Evolutionary conservation across 257 asterid species (phyloP).

Genomic region (Solanum chmielewskii): DNA sequence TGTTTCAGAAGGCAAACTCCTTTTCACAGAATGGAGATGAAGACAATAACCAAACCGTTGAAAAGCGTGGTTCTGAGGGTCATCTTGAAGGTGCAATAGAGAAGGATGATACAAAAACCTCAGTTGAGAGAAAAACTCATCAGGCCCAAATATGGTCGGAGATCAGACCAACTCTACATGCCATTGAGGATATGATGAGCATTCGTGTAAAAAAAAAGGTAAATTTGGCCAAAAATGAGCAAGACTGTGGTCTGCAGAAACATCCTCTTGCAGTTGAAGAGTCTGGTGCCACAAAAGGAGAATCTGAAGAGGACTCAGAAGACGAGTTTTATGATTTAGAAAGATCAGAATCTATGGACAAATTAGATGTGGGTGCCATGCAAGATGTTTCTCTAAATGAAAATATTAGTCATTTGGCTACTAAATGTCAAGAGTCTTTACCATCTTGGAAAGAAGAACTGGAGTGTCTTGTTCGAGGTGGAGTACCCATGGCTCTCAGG

Average conservation of each 20-base stretch:
- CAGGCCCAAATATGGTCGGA: conserved; percentile 61
- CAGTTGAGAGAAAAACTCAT: conserved; percentile 28
- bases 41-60: neutral
- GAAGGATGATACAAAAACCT: conserved; percentile 20
- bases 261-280: neutral
- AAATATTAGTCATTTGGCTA: conserved; percentile 12
- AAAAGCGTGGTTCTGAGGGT: neutral
- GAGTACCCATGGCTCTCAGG: conserved; percentile 88
- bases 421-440: conserved; percentile 20
- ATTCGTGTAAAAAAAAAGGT: conserved; percentile 44
- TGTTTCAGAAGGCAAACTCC: conserved; percentile 14
- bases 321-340: conserved; percentile 91
- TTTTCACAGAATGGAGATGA: conserved; percentile 12
- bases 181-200: conserved; percentile 75
- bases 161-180: conserved; percentile 55
- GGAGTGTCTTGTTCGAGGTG: conserved; percentile 84
- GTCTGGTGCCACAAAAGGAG: conserved; percentile 11
- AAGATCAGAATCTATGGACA: conserved; percentile 55
- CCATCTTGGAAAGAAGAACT: conserved; percentile 67
- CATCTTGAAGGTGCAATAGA: conserved; percentile 7
- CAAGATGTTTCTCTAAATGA: conserved; percentile 34
- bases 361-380: conserved; percentile 15
- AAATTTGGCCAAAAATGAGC: conserved; percentile 18
- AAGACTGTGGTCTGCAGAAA: neutral
- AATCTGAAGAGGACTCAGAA: conserved; percentile 77